A percentile compares a stretch with the other conserved stretches of the same genome.
Evolutionary conservation across 2,329 filamentous ascomycete genomes (phyloP).

Genomic region (Coleophoma crateriformis): DNA sequence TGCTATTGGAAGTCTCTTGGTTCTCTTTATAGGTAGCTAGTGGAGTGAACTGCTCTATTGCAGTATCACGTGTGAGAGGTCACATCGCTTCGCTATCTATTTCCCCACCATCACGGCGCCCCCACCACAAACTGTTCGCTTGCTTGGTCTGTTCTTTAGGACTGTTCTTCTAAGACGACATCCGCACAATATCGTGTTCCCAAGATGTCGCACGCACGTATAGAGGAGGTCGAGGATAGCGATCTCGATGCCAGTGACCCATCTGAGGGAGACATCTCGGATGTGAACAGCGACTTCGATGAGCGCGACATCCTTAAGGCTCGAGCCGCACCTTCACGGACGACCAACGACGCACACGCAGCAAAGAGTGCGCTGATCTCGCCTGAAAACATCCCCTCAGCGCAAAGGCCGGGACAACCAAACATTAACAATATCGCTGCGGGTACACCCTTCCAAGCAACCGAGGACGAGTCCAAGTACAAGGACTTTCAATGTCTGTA

Average conservation of each 20-base stretch:
- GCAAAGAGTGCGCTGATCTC: slow-evolving; percentile 15
- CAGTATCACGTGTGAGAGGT: too few species aligned
- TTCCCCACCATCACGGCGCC: too few species aligned
- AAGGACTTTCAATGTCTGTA: slow-evolving; percentile 86
- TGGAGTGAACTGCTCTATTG: too few species aligned
- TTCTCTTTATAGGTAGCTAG: too few species aligned
- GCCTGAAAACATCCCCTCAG: slow-evolving; percentile 30
- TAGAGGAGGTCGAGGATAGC: slow-evolving; percentile 89
- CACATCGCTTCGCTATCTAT: too few species aligned
- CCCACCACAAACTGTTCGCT: too few species aligned
- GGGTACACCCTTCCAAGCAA: slow-evolving; percentile 28
- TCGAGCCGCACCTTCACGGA: slow-evolving; percentile 15
- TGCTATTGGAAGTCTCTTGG: too few species aligned
- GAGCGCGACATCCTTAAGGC: slow-evolving; percentile 32
- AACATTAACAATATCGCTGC: slow-evolving; percentile 26
- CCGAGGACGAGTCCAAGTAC: slow-evolving; percentile 50
- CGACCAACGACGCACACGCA: slow-evolving; percentile 24
- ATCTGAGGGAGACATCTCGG: slow-evolving; percentile 74
- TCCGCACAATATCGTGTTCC: too few species aligned
- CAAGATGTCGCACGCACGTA: slow-evolving; percentile 74
- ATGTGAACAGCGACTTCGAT: slow-evolving; percentile 53
- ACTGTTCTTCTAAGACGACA: too few species aligned
- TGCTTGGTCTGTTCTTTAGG: too few species aligned
- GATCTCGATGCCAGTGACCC: slow-evolving; percentile 64
- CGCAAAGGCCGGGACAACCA: slow-evolving; percentile 29